Base-by-base conservation (phyloP, 176 grass and related monocot species). In the Aegilops tauschii region DNA sequence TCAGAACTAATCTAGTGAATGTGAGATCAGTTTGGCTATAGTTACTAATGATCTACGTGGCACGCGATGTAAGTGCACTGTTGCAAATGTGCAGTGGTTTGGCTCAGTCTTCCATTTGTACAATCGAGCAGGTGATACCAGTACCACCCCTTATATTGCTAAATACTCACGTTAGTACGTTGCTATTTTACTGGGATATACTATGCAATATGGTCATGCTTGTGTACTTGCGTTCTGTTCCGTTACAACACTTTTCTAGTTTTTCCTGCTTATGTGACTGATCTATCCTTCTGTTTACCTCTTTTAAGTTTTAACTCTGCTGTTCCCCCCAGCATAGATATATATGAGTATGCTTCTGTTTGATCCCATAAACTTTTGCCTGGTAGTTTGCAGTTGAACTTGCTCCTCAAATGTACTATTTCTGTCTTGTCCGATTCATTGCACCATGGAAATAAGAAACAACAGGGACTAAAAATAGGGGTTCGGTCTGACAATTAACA, bases 381-480 rank as follows among this genome's bases (percentile, higher is more conserved):
- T 66, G n/a, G 56, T 66, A 5, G 32, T 45, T 89, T 85, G 44
- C 5, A 20, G 76, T 74, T 67, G 59, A 80, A 75, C 59, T 75
- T 89, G 44, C 6, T 30, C 79, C 67, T 82, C 50, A 64, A 34
- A 63, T 82, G 8, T 35, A 76, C 2, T 31, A 12, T 79, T 56
- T 77, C 4, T 65, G 50, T 71, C 84, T 62, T 23, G 6, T 63
- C 50, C 18, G 34, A 83, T 56, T 90, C 25, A 74, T 39, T 5
- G 6, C 69, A 37, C 28, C 59, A 84, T 27, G 68, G 35, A 63
- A 62, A 66, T 82, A 80, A 64, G 39, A 83, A 88, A 79, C 54
- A 82, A 11, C 20, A 39, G 27, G 10, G 45, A 66, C 9, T 52
- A 52, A 83, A 17, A 63, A 36, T 58, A 45, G 39, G 18, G 44